These are phyloP conservation scores for Solanum medicagineum DNA, from an alignment of 257 asterid genomes.

Conservation along the genomic window DNA sequence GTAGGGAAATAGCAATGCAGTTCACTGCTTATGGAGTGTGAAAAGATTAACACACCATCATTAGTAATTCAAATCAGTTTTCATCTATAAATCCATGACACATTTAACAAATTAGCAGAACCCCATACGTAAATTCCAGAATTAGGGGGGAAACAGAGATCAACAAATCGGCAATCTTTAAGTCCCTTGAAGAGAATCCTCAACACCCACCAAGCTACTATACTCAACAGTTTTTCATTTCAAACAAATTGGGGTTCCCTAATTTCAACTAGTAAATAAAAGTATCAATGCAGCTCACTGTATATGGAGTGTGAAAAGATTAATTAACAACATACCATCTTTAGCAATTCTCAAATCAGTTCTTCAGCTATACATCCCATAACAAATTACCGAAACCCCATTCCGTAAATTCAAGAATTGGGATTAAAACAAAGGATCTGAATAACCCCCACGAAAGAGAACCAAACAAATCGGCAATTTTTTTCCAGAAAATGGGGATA, in stretches of 20 bases:
- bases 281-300: no score
- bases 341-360: neutral
- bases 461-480: neutral
- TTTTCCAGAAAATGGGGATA: neutral
- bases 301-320: neutral
- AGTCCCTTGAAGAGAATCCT: neutral
- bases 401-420: neutral
- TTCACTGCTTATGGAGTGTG: no score
- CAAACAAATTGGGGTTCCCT: no score
- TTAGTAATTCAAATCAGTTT: neutral
- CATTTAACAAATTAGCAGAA: neutral
- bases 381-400: neutral
- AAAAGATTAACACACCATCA: neutral
- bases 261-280: neutral
- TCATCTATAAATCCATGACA: neutral
- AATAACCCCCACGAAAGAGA: neutral
- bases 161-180: neutral
- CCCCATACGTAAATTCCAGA: neutral
- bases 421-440: neutral
- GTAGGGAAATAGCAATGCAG: no score
- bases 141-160: neutral
- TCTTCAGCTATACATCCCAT: neutral
- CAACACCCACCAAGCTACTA: no score
- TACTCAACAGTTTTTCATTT: no score
- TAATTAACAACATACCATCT: neutral